Conservation (phyloP, 257 asterid genomes). For the Thymus mandschuricus region DNA sequence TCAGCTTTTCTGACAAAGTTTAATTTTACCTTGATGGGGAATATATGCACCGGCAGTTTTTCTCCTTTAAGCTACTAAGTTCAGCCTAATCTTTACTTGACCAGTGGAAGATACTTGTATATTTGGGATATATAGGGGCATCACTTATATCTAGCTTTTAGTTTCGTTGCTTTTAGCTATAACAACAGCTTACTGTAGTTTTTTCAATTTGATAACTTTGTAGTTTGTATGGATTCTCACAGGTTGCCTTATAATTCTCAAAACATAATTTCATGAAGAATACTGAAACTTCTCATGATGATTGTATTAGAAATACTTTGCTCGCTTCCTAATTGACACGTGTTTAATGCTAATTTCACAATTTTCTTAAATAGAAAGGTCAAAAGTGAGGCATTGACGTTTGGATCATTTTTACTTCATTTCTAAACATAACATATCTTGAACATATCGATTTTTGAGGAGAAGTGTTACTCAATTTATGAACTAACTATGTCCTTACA, state of each 20-base stretch:
- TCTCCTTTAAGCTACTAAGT: not conserved
- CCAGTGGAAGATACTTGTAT: not conserved
- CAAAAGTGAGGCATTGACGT: not conserved
- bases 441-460: too few species aligned
- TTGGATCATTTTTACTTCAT: not conserved
- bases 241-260: not conserved
- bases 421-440: too few species aligned
- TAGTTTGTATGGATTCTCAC: not conserved
- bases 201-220: not conserved
- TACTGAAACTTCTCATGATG: not conserved
- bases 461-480: too few species aligned
- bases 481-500: too few species aligned
- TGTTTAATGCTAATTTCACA: conserved; percentile 1
- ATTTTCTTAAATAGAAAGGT: not conserved
- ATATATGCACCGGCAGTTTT: not conserved
- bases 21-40: conserved; percentile 9
- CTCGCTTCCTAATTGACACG: not conserved
- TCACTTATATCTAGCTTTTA: not conserved
- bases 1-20: not conserved
- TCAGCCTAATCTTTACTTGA: not conserved
- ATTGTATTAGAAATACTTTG: not conserved
- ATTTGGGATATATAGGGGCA: conserved; percentile 14
- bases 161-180: not conserved
- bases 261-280: not conserved
- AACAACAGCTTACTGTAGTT: conserved; percentile 2